phyloP scores from a whole-genome alignment of 148 eudicot genomes.

The Rhododendron molle region DNA sequence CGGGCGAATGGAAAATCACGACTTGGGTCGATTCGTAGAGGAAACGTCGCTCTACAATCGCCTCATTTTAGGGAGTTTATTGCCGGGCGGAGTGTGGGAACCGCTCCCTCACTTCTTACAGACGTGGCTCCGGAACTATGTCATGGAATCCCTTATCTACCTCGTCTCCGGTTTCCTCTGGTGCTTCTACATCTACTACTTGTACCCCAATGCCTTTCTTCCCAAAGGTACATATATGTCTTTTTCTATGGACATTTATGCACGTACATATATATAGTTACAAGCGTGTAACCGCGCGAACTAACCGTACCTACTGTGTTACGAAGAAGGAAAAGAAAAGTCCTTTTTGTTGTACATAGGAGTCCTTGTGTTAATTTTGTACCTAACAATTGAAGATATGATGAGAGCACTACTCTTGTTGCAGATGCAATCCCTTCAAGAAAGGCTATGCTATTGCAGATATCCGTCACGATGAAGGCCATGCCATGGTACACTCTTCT shows the following conservation, averaged over 20 bases:
- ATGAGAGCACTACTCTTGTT: neutral
- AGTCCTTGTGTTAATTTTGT: no score
- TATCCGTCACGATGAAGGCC: conserved; percentile 82
- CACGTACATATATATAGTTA: no score
- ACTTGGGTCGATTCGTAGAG: conserved; percentile 27
- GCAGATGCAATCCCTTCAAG: conserved; percentile 74
- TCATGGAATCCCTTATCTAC: conserved; percentile 58
- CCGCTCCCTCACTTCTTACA: conserved; percentile 67
- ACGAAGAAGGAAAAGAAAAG: no score
- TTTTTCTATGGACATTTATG: no score
- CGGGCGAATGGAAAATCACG: conserved; percentile 25
- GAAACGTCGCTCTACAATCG: conserved; percentile 57
- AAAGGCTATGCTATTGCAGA: conserved; percentile 69
- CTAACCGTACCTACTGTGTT: no score
- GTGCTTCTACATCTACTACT: conserved; percentile 78
- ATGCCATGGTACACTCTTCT: conserved; percentile 76
- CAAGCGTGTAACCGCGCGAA: no score
- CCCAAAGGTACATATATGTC: conserved; percentile 80
- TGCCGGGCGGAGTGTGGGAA: conserved; percentile 52
- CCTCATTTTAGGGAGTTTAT: conserved; percentile 43
- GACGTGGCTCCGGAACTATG: conserved; percentile 77
- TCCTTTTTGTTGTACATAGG: no score
- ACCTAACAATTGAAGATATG: neutral
- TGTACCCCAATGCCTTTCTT: conserved; percentile 62
- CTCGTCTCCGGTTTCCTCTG: conserved; percentile 64